A percentile compares a stretch with the other conserved stretches of the same genome.
Conservation (phyloP, 257 asterid species). For the Solanum arcanum region DNA sequence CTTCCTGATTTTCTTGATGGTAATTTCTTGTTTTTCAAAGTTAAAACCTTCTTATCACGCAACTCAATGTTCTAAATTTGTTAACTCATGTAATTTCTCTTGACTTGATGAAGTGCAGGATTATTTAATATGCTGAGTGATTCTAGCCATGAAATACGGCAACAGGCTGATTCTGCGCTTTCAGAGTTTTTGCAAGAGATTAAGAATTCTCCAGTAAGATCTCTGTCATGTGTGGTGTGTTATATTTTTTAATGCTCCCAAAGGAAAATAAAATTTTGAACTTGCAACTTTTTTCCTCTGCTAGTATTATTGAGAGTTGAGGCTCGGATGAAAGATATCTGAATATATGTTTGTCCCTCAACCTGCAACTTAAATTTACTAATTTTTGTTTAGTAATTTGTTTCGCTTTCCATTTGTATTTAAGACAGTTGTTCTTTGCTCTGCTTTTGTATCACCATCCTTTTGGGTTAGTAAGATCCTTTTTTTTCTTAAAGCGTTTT, state of each 20-base stretch:
- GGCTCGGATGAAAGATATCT: background rate
- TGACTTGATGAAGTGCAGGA: slow-evolving; percentile 36
- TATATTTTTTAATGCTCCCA: background rate
- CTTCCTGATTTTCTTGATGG: slow-evolving; percentile 99
- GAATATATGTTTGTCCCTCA: background rate
- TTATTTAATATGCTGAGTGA: slow-evolving; percentile 98
- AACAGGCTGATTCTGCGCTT: slow-evolving; percentile 99
- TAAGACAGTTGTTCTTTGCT: background rate
- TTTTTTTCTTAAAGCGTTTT: background rate
- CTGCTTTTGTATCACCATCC: background rate
- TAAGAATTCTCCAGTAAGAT: slow-evolving; percentile 96
- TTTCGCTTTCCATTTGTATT: background rate
- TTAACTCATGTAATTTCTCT: background rate
- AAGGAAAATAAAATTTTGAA: background rate
- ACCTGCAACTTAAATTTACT: background rate
- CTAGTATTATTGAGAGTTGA: background rate
- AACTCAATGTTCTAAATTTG: background rate
- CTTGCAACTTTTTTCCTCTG: background rate
- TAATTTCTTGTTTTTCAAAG: slow-evolving; percentile 18
- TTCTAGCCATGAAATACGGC: slow-evolving; percentile 97
- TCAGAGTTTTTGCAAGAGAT: slow-evolving; percentile 98
- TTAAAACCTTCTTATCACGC: background rate
- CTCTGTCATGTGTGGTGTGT: background rate
- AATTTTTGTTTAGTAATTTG: background rate
- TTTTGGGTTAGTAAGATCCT: background rate